A percentile compares a stretch with the other conserved stretches of the same genome.
These are phyloP conservation scores for Pseudozyma sp. DNA, from an alignment of 1,284 basidiomycete species.

Conservation along the genomic window DNA sequence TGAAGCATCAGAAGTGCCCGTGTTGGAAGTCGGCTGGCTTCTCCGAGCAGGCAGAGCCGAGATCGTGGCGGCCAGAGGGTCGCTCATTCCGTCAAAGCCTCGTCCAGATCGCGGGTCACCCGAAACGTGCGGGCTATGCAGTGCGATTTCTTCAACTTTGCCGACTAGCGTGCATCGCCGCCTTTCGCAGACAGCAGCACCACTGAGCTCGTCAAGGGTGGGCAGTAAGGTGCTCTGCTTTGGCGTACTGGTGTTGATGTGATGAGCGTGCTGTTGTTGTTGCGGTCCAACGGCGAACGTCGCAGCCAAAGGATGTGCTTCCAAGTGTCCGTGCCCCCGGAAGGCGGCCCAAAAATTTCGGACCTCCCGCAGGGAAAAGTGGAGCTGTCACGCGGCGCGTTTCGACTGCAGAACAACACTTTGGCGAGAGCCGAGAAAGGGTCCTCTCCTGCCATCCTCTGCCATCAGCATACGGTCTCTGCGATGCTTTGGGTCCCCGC, in stretches of 20 bases:
- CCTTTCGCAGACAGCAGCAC: not conserved
- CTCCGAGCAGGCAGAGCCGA: constrained; percentile 13
- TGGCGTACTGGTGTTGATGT: no score
- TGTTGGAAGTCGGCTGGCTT: not conserved
- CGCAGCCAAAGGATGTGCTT: no score
- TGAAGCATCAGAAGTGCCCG: constrained; percentile 6
- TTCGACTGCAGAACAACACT: constrained; percentile 31
- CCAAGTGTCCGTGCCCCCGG: constrained; percentile 12
- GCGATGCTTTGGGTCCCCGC: no score
- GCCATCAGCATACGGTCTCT: no score
- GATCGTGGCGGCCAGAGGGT: constrained; percentile 29
- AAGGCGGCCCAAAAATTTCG: not conserved
- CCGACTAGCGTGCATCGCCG: not conserved
- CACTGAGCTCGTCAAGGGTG: no score
- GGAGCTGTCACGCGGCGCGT: constrained; percentile 33
- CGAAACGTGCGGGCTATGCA: not conserved
- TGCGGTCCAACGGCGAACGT: no score
- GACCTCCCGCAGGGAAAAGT: constrained; percentile 10
- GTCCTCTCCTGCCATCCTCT: no score
- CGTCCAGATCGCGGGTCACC: not conserved
- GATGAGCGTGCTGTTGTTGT: no score
- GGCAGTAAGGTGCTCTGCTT: no score
- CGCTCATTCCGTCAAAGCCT: constrained; percentile 17
- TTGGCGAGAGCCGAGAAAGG: constrained; percentile 6
- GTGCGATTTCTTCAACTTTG: not conserved